phyloP scores from a whole-genome alignment of 2,329 filamentous ascomycete species.

The Phaeomoniella chlamydospora region DNA sequence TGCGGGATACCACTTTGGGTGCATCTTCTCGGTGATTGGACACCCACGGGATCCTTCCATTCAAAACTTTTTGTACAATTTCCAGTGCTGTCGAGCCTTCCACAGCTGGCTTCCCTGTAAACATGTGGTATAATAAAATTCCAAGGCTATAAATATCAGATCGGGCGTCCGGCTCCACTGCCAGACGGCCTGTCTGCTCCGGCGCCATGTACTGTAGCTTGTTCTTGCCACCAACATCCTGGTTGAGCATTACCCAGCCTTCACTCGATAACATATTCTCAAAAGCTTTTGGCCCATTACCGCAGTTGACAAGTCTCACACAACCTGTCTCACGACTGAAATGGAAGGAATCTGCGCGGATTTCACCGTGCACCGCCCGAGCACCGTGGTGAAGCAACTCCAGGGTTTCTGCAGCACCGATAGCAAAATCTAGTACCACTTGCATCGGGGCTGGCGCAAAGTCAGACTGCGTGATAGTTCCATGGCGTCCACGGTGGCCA shows the following conservation, averaged over 20 bases:
- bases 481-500: constrained; percentile 39
- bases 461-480: constrained; percentile 27
- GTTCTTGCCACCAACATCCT: constrained; percentile 72
- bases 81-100: constrained; percentile 69
- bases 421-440: constrained; percentile 77
- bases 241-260: constrained; percentile 72
- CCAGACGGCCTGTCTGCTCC: constrained; percentile 86
- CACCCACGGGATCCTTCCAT: constrained; percentile 61
- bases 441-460: constrained; percentile 53
- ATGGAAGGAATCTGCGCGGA: constrained; percentile 82
- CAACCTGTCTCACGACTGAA: constrained; percentile 56
- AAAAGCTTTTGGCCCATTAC: constrained; percentile 74
- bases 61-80: constrained; percentile 79
- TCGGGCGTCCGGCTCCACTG: constrained; percentile 76
- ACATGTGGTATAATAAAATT: constrained; percentile 73
- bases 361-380: constrained; percentile 77
- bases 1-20: constrained; percentile 64
- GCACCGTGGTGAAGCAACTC: constrained; percentile 85
- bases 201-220: constrained; percentile 88
- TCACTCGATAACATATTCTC: constrained; percentile 75
- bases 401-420: constrained; percentile 71
- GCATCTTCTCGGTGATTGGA: constrained; percentile 68
- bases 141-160: constrained; percentile 92
- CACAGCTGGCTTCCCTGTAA: constrained; percentile 68
- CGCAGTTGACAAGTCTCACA: constrained; percentile 73